Percentiles rank a stretch among this genome's conserved stretches.
Evolutionary conservation across 352 stramenopile species (phyloP).

Genomic region (Phytophthora constricta): DNA sequence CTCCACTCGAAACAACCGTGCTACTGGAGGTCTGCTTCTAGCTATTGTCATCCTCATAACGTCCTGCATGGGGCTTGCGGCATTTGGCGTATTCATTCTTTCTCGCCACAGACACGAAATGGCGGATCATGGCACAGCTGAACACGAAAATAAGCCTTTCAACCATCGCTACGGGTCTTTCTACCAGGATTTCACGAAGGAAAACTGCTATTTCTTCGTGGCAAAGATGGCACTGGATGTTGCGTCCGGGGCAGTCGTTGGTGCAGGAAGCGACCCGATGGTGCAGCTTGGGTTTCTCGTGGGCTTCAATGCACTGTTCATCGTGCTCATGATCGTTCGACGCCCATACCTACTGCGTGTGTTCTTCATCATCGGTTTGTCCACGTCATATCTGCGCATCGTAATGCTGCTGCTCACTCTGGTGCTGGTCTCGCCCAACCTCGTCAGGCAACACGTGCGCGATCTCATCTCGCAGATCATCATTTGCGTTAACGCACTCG

Average conservation of each 20-base stretch:
- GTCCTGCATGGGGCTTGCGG: slow-evolving; percentile 40
- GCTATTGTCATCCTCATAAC: slow-evolving; percentile 39
- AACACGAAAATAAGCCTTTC: slow-evolving; percentile 51
- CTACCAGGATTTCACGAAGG: slow-evolving; percentile 56
- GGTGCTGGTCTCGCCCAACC: slow-evolving; percentile 38
- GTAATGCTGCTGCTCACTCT: slow-evolving; percentile 53
- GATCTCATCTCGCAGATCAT: slow-evolving; percentile 50
- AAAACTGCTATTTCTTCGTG: slow-evolving; percentile 62
- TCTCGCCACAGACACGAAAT: slow-evolving; percentile 46
- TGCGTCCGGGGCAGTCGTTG: slow-evolving; percentile 47
- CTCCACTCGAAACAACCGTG: slow-evolving; percentile 15
- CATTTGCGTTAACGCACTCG: slow-evolving; percentile 48
- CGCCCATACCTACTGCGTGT: slow-evolving; percentile 50
- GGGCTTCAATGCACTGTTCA: slow-evolving; percentile 44
- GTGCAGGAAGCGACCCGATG: slow-evolving; percentile 39
- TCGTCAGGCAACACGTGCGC: slow-evolving; percentile 49
- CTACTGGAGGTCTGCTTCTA: slow-evolving; percentile 34
- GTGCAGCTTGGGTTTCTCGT: slow-evolving; percentile 52
- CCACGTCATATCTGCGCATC: slow-evolving; percentile 51
- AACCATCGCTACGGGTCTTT: slow-evolving; percentile 54
- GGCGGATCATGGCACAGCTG: slow-evolving; percentile 40
- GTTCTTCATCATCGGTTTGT: slow-evolving; percentile 46
- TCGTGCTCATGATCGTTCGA: slow-evolving; percentile 46
- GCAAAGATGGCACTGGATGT: slow-evolving; percentile 54
- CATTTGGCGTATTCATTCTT: slow-evolving; percentile 52